These are phyloP conservation scores for Lichtheimia hyalospora DNA, from an alignment of 371 early-diverging fungal species.

Conservation along the genomic window DNA sequence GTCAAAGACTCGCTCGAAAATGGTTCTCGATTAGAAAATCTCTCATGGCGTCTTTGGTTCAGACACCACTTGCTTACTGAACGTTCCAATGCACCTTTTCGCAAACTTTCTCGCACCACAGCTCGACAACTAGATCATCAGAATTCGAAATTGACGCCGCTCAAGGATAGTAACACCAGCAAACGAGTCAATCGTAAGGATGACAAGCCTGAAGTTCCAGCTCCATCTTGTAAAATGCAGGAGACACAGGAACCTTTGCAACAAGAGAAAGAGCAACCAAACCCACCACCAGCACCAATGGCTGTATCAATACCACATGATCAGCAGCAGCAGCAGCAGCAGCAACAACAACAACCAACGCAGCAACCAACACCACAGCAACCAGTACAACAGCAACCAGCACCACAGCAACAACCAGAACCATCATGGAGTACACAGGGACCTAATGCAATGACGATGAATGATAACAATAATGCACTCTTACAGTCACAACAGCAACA, in stretches of 20 bases:
- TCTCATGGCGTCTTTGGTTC: slow-evolving; percentile 89
- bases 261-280: slow-evolving; percentile 7
- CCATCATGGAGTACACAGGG: too few species aligned
- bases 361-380: neutral
- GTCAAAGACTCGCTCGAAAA: slow-evolving; percentile 87
- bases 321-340: slow-evolving; percentile 19
- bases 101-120: slow-evolving; percentile 34
- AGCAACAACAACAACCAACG: slow-evolving; percentile 11
- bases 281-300: slow-evolving; percentile 14
- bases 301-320: neutral
- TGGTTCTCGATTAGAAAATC: slow-evolving; percentile 85
- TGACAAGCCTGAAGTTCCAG: neutral
- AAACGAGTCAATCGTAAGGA: slow-evolving; percentile 1
- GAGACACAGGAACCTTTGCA: slow-evolving; percentile 1
- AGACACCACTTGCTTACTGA: slow-evolving; percentile 56
- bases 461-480: too few species aligned
- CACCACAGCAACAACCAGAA: slow-evolving; percentile 1
- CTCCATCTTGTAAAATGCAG: neutral
- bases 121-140: slow-evolving; percentile 38
- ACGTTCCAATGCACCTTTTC: slow-evolving; percentile 29
- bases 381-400: neutral
- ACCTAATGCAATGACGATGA: too few species aligned
- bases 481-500: slow-evolving; percentile 10
- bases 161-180: slow-evolving; percentile 12
- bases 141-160: slow-evolving; percentile 19